Base-by-base conservation (phyloP, 2,329 filamentous ascomycete genomes). In the Diaporthe citriasiana region DNA sequence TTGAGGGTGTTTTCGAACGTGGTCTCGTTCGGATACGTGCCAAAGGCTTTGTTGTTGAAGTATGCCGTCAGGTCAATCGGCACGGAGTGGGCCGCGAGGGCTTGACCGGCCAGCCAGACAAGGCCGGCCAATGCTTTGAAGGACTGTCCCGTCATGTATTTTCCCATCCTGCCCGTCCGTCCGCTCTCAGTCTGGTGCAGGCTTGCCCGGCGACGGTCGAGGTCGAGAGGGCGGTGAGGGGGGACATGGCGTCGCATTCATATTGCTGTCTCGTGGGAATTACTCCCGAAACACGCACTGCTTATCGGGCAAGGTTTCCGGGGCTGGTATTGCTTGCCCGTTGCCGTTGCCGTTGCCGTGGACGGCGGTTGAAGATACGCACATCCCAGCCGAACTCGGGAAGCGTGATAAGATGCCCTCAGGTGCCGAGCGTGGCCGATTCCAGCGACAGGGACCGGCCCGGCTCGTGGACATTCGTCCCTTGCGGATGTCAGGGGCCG, bases 11-110 rank as follows among this genome's bases (percentile, higher is more conserved):
- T 76, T 71, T 88, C 85, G 73, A 88, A 86, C n/a, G 83, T 80
- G 1, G 86, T 83, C 76, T 87, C 85, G 2, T 85, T 85, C 0
- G 86, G 83, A 17, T 80, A 80, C 0, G 81, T 81, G 4, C 85
- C 85, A 73, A 88, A 87, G 1, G 80, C 86, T 72, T 86, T 86
- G 77, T 88, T 87, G 79, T 88, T 87, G 79, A 84, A 85, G 55
- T 82, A 81, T 0, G 78, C 25, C 0, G 79, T 77, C 30, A 87
- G 77, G 17, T 83, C 78, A 3, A 84, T 57, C 0, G 77, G 79
- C 10, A 80, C 75, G 19, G 81, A 82, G 78, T 42, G 30, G 25
- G 70, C 51, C 27, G 55, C 74, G 17, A 71, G 45, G 38, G 35
- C 68, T 38, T 38, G 25, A 27, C 38, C 25, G 35, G 66, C 30